phyloP scores from a whole-genome alignment of 2,329 filamentous ascomycete genomes.

The Colletotrichum viniferum region DNA sequence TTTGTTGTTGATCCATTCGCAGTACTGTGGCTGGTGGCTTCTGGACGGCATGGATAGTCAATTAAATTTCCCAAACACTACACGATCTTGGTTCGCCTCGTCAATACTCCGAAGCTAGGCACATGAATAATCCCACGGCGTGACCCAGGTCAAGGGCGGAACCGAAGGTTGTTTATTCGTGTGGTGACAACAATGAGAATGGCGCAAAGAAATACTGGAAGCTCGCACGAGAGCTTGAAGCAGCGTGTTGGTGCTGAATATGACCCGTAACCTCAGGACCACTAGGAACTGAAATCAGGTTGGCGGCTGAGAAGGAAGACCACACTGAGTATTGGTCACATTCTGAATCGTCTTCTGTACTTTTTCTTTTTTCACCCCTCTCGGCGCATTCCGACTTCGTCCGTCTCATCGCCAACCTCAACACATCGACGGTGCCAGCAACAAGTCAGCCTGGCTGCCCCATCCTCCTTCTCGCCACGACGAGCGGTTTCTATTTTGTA shows the following conservation, averaged over 20 bases:
- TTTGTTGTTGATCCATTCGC: not conserved
- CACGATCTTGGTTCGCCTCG: not conserved
- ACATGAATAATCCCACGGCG: not conserved
- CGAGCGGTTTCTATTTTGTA: not conserved
- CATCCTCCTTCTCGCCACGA: not conserved
- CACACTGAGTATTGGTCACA: not conserved
- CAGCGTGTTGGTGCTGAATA: not conserved
- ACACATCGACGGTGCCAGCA: not conserved
- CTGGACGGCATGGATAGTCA: not conserved
- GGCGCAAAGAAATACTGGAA: not conserved
- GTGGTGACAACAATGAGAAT: not conserved
- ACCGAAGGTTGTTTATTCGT: not conserved
- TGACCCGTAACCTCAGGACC: not conserved
- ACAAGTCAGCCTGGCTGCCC: not conserved
- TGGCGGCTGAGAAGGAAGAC: not conserved
- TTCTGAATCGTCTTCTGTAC: not conserved
- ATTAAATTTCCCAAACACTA: rapidly evolving
- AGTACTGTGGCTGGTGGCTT: rapidly evolving
- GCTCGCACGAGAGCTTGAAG: not conserved
- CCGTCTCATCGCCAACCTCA: not conserved
- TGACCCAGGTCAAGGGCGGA: not conserved
- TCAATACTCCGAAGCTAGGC: not conserved
- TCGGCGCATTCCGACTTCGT: not conserved
- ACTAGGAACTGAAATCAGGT: not conserved
- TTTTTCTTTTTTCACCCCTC: no score